Evolutionary conservation across 208 protist genomes (phyloP).

Genomic region (Zelonia costaricensis): DNA sequence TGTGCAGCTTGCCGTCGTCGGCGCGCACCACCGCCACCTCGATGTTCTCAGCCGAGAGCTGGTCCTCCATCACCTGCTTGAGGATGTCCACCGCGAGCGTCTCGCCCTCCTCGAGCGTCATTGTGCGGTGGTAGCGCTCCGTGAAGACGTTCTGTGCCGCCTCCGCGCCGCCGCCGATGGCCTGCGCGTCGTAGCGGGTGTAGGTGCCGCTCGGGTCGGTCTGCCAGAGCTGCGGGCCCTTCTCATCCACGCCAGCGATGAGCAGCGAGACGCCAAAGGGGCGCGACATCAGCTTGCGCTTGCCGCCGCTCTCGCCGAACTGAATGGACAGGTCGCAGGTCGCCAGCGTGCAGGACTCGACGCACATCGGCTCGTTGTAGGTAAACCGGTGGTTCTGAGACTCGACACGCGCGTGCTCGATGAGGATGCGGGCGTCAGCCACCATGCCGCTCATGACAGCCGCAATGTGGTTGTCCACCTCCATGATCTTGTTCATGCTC

Average conservation of each 20-base stretch:
- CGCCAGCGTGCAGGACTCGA: conserved; percentile 96
- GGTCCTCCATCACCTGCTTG: conserved; percentile 99
- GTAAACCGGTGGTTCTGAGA: conserved; percentile 99
- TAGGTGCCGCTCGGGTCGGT: conserved; percentile 98
- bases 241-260: conserved; percentile 98
- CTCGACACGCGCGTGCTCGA: conserved; percentile 98
- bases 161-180: conserved; percentile 98
- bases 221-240: conserved; percentile 97
- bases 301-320: conserved; percentile 96
- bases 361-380: conserved; percentile 98
- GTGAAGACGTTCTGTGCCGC: conserved; percentile 98
- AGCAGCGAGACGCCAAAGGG: conserved; percentile 99
- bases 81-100: conserved; percentile 95
- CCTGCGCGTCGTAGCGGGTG: conserved; percentile 97
- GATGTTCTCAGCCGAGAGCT: conserved; percentile 96
- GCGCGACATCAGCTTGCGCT: conserved; percentile 93
- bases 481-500: conserved; percentile 98
- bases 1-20: conserved; percentile 82
- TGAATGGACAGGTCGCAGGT: conserved; percentile 97
- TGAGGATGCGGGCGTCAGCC: conserved; percentile 98
- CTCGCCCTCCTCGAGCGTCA: conserved; percentile 97
- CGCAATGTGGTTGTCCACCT: conserved; percentile 97
- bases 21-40: conserved; percentile 94
- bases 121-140: conserved; percentile 97
- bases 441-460: conserved; percentile 97